Conservation (phyloP, 192 early-diverging fungal species). For the Mortierella antarctica region DNA sequence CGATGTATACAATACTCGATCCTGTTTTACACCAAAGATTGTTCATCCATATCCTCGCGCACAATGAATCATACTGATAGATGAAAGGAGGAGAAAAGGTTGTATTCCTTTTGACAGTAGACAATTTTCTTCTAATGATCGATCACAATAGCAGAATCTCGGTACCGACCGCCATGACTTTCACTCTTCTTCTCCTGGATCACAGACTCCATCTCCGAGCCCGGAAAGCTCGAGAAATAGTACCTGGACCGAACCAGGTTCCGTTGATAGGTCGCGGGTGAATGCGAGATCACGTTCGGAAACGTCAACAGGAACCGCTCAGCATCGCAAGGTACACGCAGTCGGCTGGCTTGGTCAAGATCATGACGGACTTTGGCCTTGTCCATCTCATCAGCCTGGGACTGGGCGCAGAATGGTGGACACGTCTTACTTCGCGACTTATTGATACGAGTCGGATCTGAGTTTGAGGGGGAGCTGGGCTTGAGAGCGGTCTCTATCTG, state of each 20-base stretch:
- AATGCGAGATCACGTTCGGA: slow-evolving; percentile 35
- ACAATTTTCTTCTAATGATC: too few relatives aligned
- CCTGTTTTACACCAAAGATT: too few relatives aligned
- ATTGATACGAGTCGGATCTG: not conserved
- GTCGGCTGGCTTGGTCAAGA: slow-evolving; percentile 5
- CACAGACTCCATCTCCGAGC: slow-evolving; percentile 6
- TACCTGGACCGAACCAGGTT: slow-evolving; percentile 29
- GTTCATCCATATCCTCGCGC: too few relatives aligned
- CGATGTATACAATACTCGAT: too few relatives aligned
- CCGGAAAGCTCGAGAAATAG: slow-evolving; percentile 32
- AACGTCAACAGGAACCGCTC: slow-evolving; percentile 38
- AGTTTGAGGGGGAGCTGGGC: not conserved
- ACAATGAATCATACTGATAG: too few relatives aligned
- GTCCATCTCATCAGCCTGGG: not conserved
- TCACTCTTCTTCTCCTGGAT: not conserved
- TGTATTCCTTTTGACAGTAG: too few relatives aligned
- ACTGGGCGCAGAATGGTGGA: not conserved
- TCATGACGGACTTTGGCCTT: slow-evolving; percentile 10
- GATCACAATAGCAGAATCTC: too few relatives aligned
- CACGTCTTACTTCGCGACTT: not conserved
- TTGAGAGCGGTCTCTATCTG: slow-evolving; percentile 4
- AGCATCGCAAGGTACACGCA: slow-evolving; percentile 27
- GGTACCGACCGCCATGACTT: too few relatives aligned
- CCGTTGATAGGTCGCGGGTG: slow-evolving; percentile 30
- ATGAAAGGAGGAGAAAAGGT: too few relatives aligned